Conservation (phyloP, 208 protist genomes). For the Trypanosoma avium region DNA sequence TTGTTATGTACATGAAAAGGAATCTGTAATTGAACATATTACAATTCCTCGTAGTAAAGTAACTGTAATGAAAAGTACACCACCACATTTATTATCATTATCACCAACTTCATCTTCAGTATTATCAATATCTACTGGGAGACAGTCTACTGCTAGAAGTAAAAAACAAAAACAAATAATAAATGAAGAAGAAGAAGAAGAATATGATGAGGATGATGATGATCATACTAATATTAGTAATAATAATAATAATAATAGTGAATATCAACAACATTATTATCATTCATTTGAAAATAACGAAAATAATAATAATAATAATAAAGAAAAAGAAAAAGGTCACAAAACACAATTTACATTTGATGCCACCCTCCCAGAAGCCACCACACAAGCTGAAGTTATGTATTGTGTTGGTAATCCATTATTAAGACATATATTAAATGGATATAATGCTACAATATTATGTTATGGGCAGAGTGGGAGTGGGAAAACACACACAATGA, state of each 20-base stretch:
- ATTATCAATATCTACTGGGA: too few relatives aligned
- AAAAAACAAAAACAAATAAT: too few relatives aligned
- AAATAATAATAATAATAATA: background rate
- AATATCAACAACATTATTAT: constrained; percentile 11
- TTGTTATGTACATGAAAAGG: constrained; percentile 19
- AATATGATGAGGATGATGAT: too few relatives aligned
- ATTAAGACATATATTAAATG: constrained; percentile 60
- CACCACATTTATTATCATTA: too few relatives aligned
- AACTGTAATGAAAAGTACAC: too few relatives aligned
- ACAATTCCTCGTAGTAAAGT: background rate
- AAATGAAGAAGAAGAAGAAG: too few relatives aligned
- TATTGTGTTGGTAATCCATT: constrained; percentile 42
- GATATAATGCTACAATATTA: constrained; percentile 83
- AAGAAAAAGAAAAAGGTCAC: background rate
- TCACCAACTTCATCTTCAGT: too few relatives aligned
- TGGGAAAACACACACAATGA: constrained; percentile 90
- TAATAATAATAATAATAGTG: background rate
- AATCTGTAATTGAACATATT: constrained; percentile 35
- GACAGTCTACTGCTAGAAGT: too few relatives aligned
- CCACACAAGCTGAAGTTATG: constrained; percentile 72
- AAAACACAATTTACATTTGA: constrained; percentile 64
- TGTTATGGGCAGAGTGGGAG: constrained; percentile 93
- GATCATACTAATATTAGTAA: too few relatives aligned
- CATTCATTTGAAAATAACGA: too few relatives aligned
- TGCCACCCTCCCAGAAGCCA: constrained; percentile 52